phyloP scores from a whole-genome alignment of 495 filamentous ascomycete genomes.

The Talaromyces stipitatus region DNA sequence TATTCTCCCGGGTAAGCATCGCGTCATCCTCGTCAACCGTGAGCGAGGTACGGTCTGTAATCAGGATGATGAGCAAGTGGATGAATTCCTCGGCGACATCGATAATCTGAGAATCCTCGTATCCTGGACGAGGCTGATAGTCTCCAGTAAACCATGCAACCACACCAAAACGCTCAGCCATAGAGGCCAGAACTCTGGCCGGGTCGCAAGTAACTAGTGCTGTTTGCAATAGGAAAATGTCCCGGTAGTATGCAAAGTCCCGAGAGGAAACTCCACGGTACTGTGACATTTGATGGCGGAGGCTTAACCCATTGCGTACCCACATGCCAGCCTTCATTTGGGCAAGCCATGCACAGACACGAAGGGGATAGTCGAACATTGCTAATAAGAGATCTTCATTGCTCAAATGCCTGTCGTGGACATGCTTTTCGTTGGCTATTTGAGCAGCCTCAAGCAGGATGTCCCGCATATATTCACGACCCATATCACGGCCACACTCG shows the following conservation, averaged over 20 bases:
- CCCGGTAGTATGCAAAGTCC: constrained; percentile 87
- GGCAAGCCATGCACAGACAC: constrained; percentile 91
- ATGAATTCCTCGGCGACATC: constrained; percentile 95
- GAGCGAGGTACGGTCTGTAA: constrained; percentile 81
- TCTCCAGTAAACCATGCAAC: constrained; percentile 80
- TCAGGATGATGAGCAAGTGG: constrained; percentile 80
- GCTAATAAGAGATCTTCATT: constrained; percentile 77
- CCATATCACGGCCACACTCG: constrained; percentile 76
- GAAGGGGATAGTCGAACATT: constrained; percentile 85
- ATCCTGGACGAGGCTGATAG: constrained; percentile 59
- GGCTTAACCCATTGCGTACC: constrained; percentile 94
- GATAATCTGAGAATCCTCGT: constrained; percentile 77
- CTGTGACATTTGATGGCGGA: constrained; percentile 88
- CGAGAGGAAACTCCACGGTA: constrained; percentile 81
- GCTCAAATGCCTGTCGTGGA: constrained; percentile 19
- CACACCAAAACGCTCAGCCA: constrained; percentile 86
- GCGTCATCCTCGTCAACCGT: constrained; percentile 61
- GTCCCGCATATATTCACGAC: constrained; percentile 51
- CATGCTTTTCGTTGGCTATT: constrained; percentile 23
- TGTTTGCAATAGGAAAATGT: constrained; percentile 90
- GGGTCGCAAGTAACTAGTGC: constrained; percentile 83
- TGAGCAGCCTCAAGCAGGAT: constrained; percentile 53
- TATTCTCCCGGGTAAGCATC: constrained; percentile 56
- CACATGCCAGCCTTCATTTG: constrained; percentile 98
- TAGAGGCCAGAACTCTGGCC: constrained; percentile 75